A percentile compares a stretch with the other conserved stretches of the same genome.
These are phyloP conservation scores for Lepidopterella palustris DNA, from an alignment of 495 filamentous ascomycete genomes.

Conservation along the genomic window DNA sequence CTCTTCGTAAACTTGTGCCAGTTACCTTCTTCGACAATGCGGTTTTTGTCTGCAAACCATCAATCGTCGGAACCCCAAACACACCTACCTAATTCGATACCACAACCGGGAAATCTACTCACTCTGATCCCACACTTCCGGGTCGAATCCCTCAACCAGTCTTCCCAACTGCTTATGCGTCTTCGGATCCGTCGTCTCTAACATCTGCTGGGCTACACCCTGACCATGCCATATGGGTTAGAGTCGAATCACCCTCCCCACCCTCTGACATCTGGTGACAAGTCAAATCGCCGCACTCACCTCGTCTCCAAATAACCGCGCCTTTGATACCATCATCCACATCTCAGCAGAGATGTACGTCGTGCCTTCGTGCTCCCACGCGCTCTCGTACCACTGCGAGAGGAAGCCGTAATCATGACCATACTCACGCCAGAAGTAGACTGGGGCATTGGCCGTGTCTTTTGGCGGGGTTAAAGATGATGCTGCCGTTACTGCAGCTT, in stretches of 20 bases:
- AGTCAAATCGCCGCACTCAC: constrained; percentile 8
- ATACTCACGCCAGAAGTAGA: constrained; percentile 2
- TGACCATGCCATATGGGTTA: no score
- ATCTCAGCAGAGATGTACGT: constrained; percentile 37
- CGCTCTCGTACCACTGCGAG: constrained; percentile 1
- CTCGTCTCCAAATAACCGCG: constrained; percentile 36
- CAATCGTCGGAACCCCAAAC: not conserved
- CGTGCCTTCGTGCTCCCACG: constrained; percentile 20
- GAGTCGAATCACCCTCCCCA: no score
- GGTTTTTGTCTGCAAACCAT: constrained; percentile 38
- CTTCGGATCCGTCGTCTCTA: constrained; percentile 31
- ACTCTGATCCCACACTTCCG: constrained; percentile 45
- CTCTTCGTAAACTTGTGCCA: constrained; percentile 51
- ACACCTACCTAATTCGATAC: not conserved
- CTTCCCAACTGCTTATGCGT: constrained; percentile 52
- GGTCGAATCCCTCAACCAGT: constrained; percentile 48
- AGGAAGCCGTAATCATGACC: constrained; percentile 2
- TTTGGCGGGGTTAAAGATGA: not conserved
- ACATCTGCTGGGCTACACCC: constrained; percentile 34
- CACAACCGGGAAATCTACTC: no score
- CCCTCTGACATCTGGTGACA: not conserved
- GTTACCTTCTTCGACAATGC: constrained; percentile 56
- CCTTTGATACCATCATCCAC: constrained; percentile 42
- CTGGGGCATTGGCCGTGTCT: not conserved
- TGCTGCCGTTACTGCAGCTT: not conserved